Base-by-base conservation (phyloP, 2,329 filamentous ascomycete species). In the Phyllosticta citriasiana region DNA sequence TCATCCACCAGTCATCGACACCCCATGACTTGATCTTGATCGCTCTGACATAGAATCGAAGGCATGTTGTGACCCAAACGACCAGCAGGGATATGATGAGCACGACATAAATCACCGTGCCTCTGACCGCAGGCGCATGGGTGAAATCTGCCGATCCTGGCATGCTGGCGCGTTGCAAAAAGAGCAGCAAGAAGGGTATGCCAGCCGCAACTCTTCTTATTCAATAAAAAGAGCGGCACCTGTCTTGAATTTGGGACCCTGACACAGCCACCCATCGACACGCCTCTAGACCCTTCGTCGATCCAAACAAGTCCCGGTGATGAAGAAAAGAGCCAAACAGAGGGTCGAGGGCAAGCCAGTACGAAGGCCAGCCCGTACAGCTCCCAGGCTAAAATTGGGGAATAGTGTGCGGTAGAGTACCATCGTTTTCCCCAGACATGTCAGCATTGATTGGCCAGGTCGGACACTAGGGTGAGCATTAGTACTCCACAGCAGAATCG, bases 11-110 rank as follows among this genome's bases (percentile, higher is more conserved):
- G 51, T 59, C 57, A 22, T 59, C 57, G 10, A 19, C 12, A 6
- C 51, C 57, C 57, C 57, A 53, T 35, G 51, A 53, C 50, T 59
- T 59, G 50, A 59, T 47, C 12, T 53, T 9, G 50, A 47, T 30
- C 2, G 51, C 27, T 25, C 57, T 50, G n/a, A 59, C 57, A 24
- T 59, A 59, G 24, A 53, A 16, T 10, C 57, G 47, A 25, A 59
- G 30, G 24, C 30, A 59, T 24, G 53, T 30, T 4, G 57, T 26
- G 19, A 40, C 5, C 57, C 57, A 59, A 5, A 59, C n/a, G 19
- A 59, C 19, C 19, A 35, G 7, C 16, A 59, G 47, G 4, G 50
- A 53, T 5, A 40, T 19, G 27, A 59, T 53, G 14, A 53, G 52
- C 25, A 59, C 24, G 14, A 59, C 22, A 50, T 33, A 59, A 2